Evolutionary conservation across 129 eudicot genomes (phyloP), one percentile per base, ranked within the genome.

Genomic region (Ambrosia artemisiifolia): DNA sequence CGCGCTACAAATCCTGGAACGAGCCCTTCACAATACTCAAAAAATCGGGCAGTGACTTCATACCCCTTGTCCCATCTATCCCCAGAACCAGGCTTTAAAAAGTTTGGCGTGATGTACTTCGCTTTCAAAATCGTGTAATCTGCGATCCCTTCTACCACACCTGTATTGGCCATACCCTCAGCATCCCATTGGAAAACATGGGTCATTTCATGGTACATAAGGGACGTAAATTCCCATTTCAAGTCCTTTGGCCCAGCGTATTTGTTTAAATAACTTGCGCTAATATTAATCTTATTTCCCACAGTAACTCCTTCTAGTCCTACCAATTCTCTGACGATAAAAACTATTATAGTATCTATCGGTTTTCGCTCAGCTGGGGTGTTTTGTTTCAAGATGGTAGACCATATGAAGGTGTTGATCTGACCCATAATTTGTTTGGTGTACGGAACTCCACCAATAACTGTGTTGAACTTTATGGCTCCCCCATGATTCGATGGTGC

Each of bases 181-280:
- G 82, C 85, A 49, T 36, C 32, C 88, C 85, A 84, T 42, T 71
- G 75, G 9, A 56, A 56, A 42, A 71, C 67, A 7, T 70, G n/a
- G n/a, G n/a, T n/a, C n/a, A n/a, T n/a, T n/a, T n/a, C n/a, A n/a
- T n/a, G n/a, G n/a, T n/a, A n/a, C 48, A 84, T 7, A 3, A 67
- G 73, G 24, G 67, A 36, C 50, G 60, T 66, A 38, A 67, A 75
- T 42, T 54, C 67, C 68, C 51, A 20, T 57, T 55, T 75, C 67
- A 75, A 11, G 61, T 55, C 57, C 60, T 12, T 19, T 28, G 56
- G 59, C 2, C 74, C 80, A 2, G 13, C 3, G 44, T 66, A 56
- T 43, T 36, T 53, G 18, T 48, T 1, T 56, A 75, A 6, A 28
- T 40, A 65, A 6, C 13, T 1, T 13, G 38, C 16, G 40, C 75